Conservation (phyloP, 2,329 filamentous ascomycete genomes). For the Alternaria triticimaculans region DNA sequence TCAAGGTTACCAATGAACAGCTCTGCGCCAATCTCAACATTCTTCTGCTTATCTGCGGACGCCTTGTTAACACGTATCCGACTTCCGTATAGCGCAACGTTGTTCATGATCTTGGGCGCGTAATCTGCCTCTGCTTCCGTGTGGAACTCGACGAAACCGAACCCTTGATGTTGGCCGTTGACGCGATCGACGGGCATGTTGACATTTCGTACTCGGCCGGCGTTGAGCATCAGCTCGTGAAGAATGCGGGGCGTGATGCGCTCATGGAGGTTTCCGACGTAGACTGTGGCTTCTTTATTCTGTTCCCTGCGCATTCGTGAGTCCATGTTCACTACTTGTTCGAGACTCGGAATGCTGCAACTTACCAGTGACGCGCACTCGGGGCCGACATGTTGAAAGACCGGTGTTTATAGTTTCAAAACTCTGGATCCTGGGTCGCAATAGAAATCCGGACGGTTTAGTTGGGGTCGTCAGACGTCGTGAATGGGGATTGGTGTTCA, state of each 20-base stretch:
- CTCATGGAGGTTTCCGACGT: conserved; percentile 98
- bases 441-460: background rate
- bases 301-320: conserved; percentile 64
- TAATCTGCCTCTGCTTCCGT: conserved; percentile 96
- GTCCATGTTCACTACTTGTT: background rate
- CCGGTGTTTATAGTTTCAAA: background rate
- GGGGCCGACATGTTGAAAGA: conserved; percentile 61
- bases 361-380: conserved; percentile 77
- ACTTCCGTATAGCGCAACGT: conserved; percentile 90
- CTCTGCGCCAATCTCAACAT: conserved; percentile 92
- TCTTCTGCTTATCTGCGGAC: conserved; percentile 90
- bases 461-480: background rate
- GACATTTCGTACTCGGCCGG: conserved; percentile 95
- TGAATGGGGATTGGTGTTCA: conserved; percentile 8
- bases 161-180: conserved; percentile 94
- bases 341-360: background rate
- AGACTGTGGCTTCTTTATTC: conserved; percentile 97
- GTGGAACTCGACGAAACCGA: conserved; percentile 98
- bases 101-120: conserved; percentile 95
- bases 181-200: conserved; percentile 98
- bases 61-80: conserved; percentile 96
- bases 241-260: conserved; percentile 88
- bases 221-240: conserved; percentile 98
- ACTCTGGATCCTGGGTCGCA: background rate
- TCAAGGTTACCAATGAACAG: conserved; percentile 97